phyloP scores from a whole-genome alignment of 805 yeast genomes.

The Candida montana region DNA sequence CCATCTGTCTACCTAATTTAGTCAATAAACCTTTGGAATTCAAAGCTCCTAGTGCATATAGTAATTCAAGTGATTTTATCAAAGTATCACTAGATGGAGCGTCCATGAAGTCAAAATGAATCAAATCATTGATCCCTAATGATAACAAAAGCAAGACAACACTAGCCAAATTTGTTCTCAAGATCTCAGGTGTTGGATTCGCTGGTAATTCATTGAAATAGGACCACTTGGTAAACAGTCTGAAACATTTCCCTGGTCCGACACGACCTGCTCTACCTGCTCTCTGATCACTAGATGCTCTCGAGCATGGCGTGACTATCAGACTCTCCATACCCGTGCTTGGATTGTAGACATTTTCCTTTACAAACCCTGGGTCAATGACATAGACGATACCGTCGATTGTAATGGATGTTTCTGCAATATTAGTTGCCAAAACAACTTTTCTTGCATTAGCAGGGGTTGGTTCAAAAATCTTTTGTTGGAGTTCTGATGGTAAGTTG shows the following conservation, averaged over 20 bases:
- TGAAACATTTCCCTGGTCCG: constrained; percentile 91
- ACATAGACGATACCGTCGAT: constrained; percentile 95
- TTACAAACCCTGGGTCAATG: constrained; percentile 91
- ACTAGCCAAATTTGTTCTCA: constrained; percentile 72
- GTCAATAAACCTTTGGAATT: constrained; percentile 78
- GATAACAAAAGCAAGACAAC: constrained; percentile 75
- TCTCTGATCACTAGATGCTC: constrained; percentile 93
- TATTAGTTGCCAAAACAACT: constrained; percentile 90
- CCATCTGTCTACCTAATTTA: constrained; percentile 74
- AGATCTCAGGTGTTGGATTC: constrained; percentile 88
- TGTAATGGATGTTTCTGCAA: constrained; percentile 95
- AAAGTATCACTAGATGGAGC: constrained; percentile 74
- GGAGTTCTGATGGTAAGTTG: constrained; percentile 81
- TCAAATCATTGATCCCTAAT: constrained; percentile 76
- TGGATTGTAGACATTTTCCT: constrained; percentile 86
- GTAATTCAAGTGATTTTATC: constrained; percentile 67
- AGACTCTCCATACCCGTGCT: constrained; percentile 84
- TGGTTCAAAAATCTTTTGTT: constrained; percentile 76
- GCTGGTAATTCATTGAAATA: constrained; percentile 70
- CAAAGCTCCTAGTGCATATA: constrained; percentile 85
- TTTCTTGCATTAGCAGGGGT: constrained; percentile 77
- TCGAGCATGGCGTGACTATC: constrained; percentile 82
- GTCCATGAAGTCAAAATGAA: constrained; percentile 87
- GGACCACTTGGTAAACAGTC: constrained; percentile 82
- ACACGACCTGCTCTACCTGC: constrained; percentile 99